A percentile compares a stretch with the other conserved stretches of the same genome.
Conservation (phyloP, 805 yeast genomes). For the Kuraishia cidri region DNA sequence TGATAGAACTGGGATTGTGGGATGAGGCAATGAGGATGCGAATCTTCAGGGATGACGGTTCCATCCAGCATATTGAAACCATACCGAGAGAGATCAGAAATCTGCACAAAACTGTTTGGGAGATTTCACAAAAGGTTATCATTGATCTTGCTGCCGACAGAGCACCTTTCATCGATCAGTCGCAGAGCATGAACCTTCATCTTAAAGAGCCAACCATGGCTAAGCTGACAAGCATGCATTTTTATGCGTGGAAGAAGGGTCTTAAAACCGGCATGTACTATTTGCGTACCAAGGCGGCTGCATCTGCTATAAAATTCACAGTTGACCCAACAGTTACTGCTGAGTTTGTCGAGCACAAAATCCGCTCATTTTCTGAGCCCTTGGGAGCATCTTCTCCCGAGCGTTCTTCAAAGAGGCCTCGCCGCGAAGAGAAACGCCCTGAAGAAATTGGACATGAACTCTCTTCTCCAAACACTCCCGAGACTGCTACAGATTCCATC, state of each 20-base stretch:
- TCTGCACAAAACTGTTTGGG: constrained; percentile 96
- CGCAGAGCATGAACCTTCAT: constrained; percentile 88
- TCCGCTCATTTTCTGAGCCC: no score
- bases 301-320: constrained; percentile 92
- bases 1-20: constrained; percentile 82
- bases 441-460: no score
- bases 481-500: no score
- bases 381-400: no score
- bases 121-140: constrained; percentile 75
- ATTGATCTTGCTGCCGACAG: constrained; percentile 83
- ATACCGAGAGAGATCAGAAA: constrained; percentile 70
- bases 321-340: constrained; percentile 40
- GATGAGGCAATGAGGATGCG: constrained; percentile 66
- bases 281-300: constrained; percentile 94
- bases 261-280: constrained; percentile 98
- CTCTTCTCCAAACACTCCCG: no score
- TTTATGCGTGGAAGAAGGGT: constrained; percentile 98
- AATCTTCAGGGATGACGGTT: constrained; percentile 73
- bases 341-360: no score
- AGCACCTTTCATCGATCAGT: constrained; percentile 75
- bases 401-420: no score
- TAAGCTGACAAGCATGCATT: constrained; percentile 95
- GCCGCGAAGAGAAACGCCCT: no score
- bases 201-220: constrained; percentile 91
- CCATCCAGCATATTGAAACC: constrained; percentile 65